Percentiles rank a stretch among this genome's conserved stretches.
Evolutionary conservation across 2,329 filamentous ascomycete genomes (phyloP).

Genomic region (Aschersonia sp.): DNA sequence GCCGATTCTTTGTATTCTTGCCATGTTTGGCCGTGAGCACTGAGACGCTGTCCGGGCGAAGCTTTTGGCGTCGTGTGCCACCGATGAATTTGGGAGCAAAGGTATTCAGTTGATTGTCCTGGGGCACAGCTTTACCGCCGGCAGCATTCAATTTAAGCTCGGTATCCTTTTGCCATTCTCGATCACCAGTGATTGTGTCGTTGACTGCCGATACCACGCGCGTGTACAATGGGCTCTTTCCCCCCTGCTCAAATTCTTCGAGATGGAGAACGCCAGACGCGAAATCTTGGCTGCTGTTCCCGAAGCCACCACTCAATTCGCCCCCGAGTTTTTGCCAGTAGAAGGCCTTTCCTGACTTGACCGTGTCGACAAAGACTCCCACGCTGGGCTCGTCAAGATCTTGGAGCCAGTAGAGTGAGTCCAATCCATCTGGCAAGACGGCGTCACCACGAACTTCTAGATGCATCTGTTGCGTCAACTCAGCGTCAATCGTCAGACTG

Average conservation of each 20-base stretch:
- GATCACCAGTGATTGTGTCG: conserved; percentile 33
- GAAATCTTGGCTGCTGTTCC: conserved; percentile 42
- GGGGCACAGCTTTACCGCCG: too few relatives aligned
- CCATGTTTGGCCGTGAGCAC: too few relatives aligned
- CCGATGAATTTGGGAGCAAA: too few relatives aligned
- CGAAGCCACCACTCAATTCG: conserved; percentile 33
- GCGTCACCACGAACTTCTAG: conserved; percentile 21
- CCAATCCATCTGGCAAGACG: conserved; percentile 43
- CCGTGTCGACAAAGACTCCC: conserved; percentile 27
- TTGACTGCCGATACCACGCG: conserved; percentile 29
- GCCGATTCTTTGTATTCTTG: too few relatives aligned
- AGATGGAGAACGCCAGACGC: conserved; percentile 21
- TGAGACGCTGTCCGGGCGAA: too few relatives aligned
- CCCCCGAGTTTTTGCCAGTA: conserved; percentile 34
- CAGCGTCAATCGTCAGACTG: conserved; percentile 13
- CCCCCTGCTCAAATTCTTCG: background rate
- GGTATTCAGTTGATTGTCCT: too few relatives aligned
- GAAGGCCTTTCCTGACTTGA: conserved; percentile 40
- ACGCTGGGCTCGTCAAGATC: conserved; percentile 3
- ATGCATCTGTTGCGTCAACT: conserved; percentile 24
- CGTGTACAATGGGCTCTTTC: background rate
- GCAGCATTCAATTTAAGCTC: too few relatives aligned
- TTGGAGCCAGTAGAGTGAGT: conserved; percentile 31
- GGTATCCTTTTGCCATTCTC: background rate
- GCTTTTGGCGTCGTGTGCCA: too few relatives aligned